Conservation (phyloP, 306 rosid species). For the Inga oerstediana region DNA sequence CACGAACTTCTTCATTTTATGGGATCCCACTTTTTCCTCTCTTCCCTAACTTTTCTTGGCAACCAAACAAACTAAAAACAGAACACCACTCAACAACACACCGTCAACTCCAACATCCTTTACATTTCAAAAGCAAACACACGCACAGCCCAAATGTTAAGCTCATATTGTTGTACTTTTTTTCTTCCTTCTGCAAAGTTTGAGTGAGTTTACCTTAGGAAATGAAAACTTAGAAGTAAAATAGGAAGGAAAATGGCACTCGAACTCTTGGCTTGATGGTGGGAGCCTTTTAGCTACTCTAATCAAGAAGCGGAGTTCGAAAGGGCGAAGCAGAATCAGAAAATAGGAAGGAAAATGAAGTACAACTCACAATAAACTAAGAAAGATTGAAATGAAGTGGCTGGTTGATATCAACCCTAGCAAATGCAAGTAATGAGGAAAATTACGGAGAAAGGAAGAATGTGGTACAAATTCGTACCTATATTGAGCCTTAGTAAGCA, state of each 20-base stretch:
- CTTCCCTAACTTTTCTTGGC: neutral
- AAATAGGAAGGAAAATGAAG: neutral
- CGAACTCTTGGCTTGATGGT: no score
- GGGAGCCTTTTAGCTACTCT: no score
- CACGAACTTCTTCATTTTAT: neutral
- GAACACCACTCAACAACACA: neutral
- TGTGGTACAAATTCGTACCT: no score
- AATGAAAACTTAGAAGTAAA: neutral
- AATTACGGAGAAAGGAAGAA: neutral
- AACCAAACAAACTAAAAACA: constrained; percentile 6
- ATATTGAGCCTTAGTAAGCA: neutral
- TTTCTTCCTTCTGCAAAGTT: neutral
- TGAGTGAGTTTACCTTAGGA: neutral
- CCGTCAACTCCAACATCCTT: neutral
- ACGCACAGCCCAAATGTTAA: neutral
- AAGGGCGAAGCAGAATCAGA: no score
- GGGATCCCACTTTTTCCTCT: neutral
- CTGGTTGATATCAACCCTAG: neutral
- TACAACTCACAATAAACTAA: neutral
- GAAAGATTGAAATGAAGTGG: neutral
- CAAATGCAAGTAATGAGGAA: neutral
- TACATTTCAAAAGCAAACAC: neutral
- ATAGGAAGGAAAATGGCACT: neutral
- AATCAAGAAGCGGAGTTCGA: no score
- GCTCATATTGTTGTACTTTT: neutral